phyloP scores from a whole-genome alignment of 2,329 filamentous ascomycete genomes.

The Calonectria hawksworthii region DNA sequence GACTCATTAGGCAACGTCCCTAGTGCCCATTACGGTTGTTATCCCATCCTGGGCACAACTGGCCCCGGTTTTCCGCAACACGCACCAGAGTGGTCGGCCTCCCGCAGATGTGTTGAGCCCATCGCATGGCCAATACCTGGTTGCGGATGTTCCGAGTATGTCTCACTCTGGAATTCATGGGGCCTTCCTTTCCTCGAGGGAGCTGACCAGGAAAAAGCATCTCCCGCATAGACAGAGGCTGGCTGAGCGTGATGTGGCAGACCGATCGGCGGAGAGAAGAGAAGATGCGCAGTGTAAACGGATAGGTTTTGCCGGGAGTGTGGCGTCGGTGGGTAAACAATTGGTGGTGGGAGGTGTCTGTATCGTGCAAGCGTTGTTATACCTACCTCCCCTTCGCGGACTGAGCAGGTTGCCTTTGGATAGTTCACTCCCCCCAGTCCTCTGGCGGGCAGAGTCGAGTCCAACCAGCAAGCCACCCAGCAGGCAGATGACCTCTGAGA shows the following conservation, averaged over 20 bases:
- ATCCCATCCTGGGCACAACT: not conserved
- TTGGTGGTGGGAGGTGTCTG: not conserved
- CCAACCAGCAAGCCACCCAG: not conserved
- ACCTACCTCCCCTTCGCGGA: not conserved
- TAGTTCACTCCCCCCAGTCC: not conserved
- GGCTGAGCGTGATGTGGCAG: not conserved
- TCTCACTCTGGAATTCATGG: not conserved
- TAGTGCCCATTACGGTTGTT: not conserved
- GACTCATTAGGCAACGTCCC: not conserved
- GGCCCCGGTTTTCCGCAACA: not conserved
- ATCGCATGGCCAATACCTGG: not conserved
- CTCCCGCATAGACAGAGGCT: not conserved
- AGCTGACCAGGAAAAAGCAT: not conserved
- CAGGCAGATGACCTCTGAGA: not conserved
- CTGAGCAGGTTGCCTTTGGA: not conserved
- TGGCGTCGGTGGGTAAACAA: not conserved
- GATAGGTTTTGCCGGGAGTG: not conserved
- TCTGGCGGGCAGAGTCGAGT: too few relatives aligned
- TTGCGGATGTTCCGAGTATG: not conserved
- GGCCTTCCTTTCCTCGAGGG: not conserved
- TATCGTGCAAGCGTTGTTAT: not conserved
- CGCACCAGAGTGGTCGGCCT: not conserved
- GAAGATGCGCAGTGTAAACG: not conserved
- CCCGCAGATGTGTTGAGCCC: not conserved
- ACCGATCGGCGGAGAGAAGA: not conserved